Evolutionary conservation across 371 early-diverging fungal genomes (phyloP).

Genomic region (Actinomortierella wolfii): DNA sequence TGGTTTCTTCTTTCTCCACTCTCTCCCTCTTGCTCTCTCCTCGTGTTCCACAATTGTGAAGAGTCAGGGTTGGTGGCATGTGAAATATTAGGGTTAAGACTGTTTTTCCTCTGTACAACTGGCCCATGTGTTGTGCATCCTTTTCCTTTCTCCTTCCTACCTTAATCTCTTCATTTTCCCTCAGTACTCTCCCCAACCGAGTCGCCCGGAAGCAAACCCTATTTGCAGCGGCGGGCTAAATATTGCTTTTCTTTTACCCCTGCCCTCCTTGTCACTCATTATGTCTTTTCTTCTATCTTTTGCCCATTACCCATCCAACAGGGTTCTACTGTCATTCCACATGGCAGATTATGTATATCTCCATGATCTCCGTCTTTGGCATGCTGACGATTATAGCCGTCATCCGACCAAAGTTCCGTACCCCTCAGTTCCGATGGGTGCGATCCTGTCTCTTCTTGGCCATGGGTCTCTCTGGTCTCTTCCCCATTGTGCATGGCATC

Average conservation of each 20-base stretch:
- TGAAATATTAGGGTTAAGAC: slow-evolving; percentile 6
- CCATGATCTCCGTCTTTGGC: slow-evolving; percentile 67
- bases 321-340: slow-evolving; percentile 73
- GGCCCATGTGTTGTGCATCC: not conserved
- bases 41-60: no score
- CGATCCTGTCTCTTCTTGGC: slow-evolving; percentile 82
- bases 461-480: slow-evolving; percentile 77
- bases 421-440: slow-evolving; percentile 80
- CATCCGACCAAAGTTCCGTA: slow-evolving; percentile 55
- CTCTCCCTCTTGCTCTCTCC: not conserved
- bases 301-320: slow-evolving; percentile 18
- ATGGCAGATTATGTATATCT: slow-evolving; percentile 69
- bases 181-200: no score
- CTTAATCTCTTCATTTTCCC: no score
- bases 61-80: slow-evolving; percentile 18
- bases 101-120: no score
- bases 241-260: not conserved
- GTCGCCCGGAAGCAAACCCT: not conserved
- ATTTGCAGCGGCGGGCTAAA: no score
- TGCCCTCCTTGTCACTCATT: not conserved
- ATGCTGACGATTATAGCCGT: slow-evolving; percentile 52
- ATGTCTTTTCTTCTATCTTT: no score
- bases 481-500: slow-evolving; percentile 80
- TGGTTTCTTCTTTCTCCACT: not conserved
- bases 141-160: not conserved